phyloP scores from a whole-genome alignment of 345 rosid species.

The Rhodamnia argentea region DNA sequence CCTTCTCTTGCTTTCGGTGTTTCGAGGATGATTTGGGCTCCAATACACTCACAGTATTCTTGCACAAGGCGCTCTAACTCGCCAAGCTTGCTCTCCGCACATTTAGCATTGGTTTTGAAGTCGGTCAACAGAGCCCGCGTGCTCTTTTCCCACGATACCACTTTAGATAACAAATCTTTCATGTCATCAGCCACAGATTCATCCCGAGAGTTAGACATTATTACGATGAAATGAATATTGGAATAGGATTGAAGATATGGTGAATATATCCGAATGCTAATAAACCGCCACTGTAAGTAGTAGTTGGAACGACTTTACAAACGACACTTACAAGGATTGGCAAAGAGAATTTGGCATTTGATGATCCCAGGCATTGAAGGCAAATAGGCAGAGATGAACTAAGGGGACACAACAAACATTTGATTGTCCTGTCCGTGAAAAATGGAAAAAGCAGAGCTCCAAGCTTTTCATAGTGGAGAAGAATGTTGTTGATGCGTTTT shows the following conservation, averaged over 20 bases:
- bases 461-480: neutral
- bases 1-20: accelerated
- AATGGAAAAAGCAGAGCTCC: neutral
- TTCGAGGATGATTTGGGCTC: accelerated
- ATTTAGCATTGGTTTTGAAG: accelerated
- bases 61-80: neutral
- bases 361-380: neutral
- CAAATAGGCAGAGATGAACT: neutral
- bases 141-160: neutral
- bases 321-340: neutral
- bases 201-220: accelerated
- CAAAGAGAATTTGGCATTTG: neutral
- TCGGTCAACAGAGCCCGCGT: neutral
- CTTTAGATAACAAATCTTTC: accelerated
- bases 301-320: neutral
- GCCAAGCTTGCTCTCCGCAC: accelerated
- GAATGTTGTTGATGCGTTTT: neutral
- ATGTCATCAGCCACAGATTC: neutral
- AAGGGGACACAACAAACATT: neutral
- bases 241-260: neutral
- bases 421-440: neutral
- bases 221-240: neutral
- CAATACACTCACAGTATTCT: neutral
- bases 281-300: neutral
- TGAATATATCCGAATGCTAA: neutral